These are phyloP conservation scores for Ophiostoma ips DNA, from an alignment of 2,329 filamentous ascomycete species.

Conservation along the genomic window DNA sequence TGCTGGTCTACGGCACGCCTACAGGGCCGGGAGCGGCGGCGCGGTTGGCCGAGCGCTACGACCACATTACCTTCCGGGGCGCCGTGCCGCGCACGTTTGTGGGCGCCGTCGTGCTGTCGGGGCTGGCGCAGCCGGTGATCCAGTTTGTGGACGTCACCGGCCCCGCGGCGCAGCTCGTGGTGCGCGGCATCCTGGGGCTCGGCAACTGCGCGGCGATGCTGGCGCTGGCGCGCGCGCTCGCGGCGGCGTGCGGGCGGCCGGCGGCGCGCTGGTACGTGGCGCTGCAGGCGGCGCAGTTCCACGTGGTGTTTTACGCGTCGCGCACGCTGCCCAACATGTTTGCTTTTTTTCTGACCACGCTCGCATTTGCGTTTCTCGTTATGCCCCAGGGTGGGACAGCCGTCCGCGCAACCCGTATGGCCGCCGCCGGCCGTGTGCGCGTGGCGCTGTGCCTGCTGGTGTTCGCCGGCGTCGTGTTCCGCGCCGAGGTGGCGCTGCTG, in stretches of 20 bases:
- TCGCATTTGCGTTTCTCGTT: constrained; percentile 34
- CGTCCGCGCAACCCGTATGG: no score
- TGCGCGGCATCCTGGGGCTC: constrained; percentile 63
- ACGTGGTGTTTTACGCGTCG: constrained; percentile 84
- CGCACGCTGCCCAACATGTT: constrained; percentile 94
- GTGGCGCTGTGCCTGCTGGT: constrained; percentile 63
- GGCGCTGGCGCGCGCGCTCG: constrained; percentile 49
- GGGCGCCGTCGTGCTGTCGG: constrained; percentile 64
- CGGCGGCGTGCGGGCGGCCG: constrained; percentile 50
- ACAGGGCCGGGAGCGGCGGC: constrained; percentile 32
- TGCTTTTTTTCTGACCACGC: constrained; percentile 57
- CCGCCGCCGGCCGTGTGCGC: constrained; percentile 33
- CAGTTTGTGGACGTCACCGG: constrained; percentile 26
- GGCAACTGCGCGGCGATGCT: constrained; percentile 59
- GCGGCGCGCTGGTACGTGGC: constrained; percentile 67
- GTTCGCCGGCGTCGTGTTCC: constrained; percentile 69
- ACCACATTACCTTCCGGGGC: constrained; percentile 82
- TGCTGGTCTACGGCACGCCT: constrained; percentile 68
- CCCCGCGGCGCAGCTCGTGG: constrained; percentile 43
- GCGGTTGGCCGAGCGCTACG: constrained; percentile 53
- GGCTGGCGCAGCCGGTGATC: constrained; percentile 53
- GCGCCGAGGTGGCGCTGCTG: constrained; percentile 75
- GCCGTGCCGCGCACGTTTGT: constrained; percentile 85
- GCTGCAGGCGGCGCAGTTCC: constrained; percentile 75
- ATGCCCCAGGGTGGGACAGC: not conserved